A percentile compares a stretch with the other conserved stretches of the same genome.
Evolutionary conservation across 2,329 filamentous ascomycete species (phyloP).

Genomic region (Claviceps arundinis): DNA sequence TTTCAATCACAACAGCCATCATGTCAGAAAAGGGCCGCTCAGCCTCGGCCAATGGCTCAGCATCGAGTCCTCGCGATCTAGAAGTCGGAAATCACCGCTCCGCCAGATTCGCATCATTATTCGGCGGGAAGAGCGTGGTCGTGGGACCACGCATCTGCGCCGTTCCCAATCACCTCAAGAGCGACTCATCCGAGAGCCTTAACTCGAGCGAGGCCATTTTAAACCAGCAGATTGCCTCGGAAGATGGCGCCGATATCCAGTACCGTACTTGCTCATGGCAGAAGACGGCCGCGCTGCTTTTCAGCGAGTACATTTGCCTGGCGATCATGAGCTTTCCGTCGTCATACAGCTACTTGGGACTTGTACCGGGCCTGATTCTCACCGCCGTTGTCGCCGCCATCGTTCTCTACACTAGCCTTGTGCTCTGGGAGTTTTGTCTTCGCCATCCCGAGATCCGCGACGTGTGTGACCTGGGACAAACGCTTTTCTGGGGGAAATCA

Average conservation of each 20-base stretch:
- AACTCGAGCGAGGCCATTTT: constrained; percentile 36
- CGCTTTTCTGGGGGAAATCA: constrained; percentile 75
- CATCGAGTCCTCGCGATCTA: constrained; percentile 10
- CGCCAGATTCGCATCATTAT: constrained; percentile 20
- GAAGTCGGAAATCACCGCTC: constrained; percentile 12
- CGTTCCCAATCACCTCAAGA: constrained; percentile 23
- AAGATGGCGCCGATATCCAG: constrained; percentile 68
- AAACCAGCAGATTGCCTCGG: constrained; percentile 59
- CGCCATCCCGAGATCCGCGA: constrained; percentile 84
- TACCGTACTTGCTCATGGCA: constrained; percentile 91
- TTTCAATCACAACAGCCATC: not conserved
- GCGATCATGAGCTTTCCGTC: constrained; percentile 91
- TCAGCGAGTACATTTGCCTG: constrained; percentile 91
- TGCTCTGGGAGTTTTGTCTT: constrained; percentile 72
- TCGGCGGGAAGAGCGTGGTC: constrained; percentile 25
- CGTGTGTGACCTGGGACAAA: constrained; percentile 90
- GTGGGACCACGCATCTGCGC: constrained; percentile 41
- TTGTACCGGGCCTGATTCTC: constrained; percentile 73
- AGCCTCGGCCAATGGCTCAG: constrained; percentile 2
- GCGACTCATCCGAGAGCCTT: constrained; percentile 27
- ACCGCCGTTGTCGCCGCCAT: constrained; percentile 64
- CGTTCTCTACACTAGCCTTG: constrained; percentile 62
- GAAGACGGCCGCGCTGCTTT: constrained; percentile 83
- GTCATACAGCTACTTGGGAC: constrained; percentile 76
- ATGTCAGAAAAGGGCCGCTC: constrained; percentile 16